Evolutionary conservation across 768 basidiomycete genomes (phyloP), one percentile per base, ranked within the genome.

Genomic region (Cystofilobasidium capitatum): DNA sequence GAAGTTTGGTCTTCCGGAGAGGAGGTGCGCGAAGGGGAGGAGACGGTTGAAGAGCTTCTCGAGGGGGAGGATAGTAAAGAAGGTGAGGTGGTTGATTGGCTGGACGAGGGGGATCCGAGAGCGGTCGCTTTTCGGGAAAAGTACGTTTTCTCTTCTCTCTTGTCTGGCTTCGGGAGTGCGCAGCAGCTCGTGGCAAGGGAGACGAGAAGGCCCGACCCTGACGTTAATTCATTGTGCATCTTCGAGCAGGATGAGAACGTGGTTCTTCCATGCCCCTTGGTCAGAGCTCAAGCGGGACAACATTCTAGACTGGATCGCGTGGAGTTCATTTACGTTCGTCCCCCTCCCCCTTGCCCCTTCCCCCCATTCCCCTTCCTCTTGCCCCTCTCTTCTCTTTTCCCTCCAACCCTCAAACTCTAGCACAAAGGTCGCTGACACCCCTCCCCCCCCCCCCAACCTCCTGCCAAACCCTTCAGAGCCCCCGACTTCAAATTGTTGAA

Each of bases 221-320:
- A 31, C 16, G 26, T n/a, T 61, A 44, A 58, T 22, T n/a, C n/a
- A n/a, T n/a, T n/a, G n/a, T n/a, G n/a, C n/a, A n/a, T n/a, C n/a
- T n/a, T n/a, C 12, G 64, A 72, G 73, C 55, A 88, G 89, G 22
- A 37, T 68, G 20, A 37, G 66, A 57, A 68, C 66, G 4, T 68
- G 66, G 89, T 93, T 93, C 75, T 78, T 82, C 65, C 84, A 83
- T 71, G 83, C 81, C 20, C 83, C 85, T 0, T 94, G 88, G 87
- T 85, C 85, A 0, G 79, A 82, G 16, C 82, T 94, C 66, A 83
- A 80, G 51, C 80, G 79, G 22, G 78, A 82, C 44, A 83, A 90
- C 74, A 78, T 89, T 65, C 81, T 81, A 47, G 79, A 82, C 68
- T 93, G 89, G 88, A 78, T 94, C 36, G 85, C 88, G 65, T 93